Evolutionary conservation across 192 early-diverging fungal species (phyloP).

Genomic region (Glomus cerebriforme): DNA sequence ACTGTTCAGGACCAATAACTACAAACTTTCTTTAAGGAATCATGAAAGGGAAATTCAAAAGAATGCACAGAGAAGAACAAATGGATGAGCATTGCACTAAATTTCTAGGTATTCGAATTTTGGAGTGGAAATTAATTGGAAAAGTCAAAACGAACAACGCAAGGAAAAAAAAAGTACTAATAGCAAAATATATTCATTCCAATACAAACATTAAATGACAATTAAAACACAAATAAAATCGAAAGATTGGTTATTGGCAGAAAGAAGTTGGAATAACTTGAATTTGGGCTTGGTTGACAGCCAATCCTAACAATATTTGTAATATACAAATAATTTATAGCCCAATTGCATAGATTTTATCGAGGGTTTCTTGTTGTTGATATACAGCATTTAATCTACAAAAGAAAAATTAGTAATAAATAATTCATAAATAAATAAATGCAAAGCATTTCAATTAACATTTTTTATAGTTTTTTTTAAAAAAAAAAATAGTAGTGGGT

Average conservation of each 20-base stretch:
- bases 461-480: background rate
- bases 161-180: background rate
- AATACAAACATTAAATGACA: background rate
- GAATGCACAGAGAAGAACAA: background rate
- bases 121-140: background rate
- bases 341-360: constrained; percentile 31
- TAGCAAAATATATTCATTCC: background rate
- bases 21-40: background rate
- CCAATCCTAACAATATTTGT: background rate
- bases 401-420: background rate
- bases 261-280: background rate
- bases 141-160: background rate
- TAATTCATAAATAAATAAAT: background rate
- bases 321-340: constrained; percentile 1
- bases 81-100: background rate
- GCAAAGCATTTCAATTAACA: background rate
- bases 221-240: background rate
- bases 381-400: constrained; percentile 26
- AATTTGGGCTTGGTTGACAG: background rate
- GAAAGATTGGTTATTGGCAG: background rate
- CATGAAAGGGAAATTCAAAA: background rate
- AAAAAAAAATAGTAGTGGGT: background rate
- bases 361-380: constrained; percentile 31
- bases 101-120: background rate
- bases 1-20: background rate